phyloP scores from a whole-genome alignment of 768 basidiomycete species.

The Lactifluus subvellereus region DNA sequence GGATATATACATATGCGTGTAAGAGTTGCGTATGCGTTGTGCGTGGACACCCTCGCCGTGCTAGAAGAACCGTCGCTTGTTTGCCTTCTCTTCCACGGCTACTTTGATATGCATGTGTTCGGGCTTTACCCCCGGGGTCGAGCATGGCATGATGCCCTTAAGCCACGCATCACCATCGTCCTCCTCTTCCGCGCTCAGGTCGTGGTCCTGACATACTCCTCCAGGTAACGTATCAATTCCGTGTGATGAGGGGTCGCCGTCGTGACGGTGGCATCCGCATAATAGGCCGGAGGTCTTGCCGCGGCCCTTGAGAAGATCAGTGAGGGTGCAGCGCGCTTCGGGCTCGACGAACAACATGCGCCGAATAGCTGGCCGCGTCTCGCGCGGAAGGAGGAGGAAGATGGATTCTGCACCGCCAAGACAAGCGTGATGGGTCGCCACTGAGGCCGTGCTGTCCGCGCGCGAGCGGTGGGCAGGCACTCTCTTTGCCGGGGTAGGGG shows the following conservation, averaged over 20 bases:
- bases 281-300: conserved; percentile 71
- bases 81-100: conserved; percentile 62
- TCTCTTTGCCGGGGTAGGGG: conserved; percentile 8
- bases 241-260: conserved; percentile 30
- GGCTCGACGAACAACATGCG: conserved; percentile 95
- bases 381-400: conserved; percentile 91
- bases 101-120: conserved; percentile 72
- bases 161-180: conserved; percentile 90
- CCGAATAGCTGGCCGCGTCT: conserved; percentile 82
- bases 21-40: conserved; percentile 4
- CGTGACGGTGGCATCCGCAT: conserved; percentile 58
- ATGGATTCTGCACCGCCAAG: conserved; percentile 81
- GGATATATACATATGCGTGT: conserved; percentile 18
- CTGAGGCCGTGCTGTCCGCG: conserved; percentile 34
- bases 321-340: conserved; percentile 81
- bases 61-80: conserved; percentile 73
- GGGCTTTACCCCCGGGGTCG: conserved; percentile 39
- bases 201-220: conserved; percentile 53
- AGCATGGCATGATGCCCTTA: conserved; percentile 64
- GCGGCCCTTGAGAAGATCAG: conserved; percentile 79
- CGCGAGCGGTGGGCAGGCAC: conserved; percentile 24
- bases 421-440: conserved; percentile 60
- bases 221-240: conserved; percentile 40
- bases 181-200: conserved; percentile 58
- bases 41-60: not conserved